Evolutionary conservation across 169 alveolate species (phyloP).

Genomic region (Eimeria nieschulzi): DNA sequence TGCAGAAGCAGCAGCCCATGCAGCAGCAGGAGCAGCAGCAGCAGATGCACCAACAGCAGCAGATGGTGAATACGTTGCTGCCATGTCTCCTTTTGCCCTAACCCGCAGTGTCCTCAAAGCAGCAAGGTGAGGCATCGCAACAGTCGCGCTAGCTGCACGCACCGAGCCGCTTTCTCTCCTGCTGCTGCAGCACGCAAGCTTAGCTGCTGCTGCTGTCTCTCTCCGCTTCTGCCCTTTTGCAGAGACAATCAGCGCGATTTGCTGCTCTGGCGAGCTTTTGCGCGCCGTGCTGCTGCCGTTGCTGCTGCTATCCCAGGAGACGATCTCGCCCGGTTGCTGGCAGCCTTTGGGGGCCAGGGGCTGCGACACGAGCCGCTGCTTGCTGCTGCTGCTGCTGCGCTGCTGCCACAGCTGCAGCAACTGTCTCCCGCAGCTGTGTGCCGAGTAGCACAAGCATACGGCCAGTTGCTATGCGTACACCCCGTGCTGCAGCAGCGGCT

Average conservation of each 20-base stretch:
- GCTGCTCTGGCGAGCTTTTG: conserved; percentile 1
- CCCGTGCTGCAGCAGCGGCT: conserved; percentile 29
- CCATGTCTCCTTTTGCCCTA: conserved; percentile 6
- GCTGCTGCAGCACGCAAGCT: not conserved
- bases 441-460: conserved; percentile 16
- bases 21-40: conserved; percentile 9
- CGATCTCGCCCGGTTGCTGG: not conserved
- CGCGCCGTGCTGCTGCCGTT: conserved; percentile 11
- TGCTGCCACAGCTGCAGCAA: conserved; percentile 21
- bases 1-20: not conserved
- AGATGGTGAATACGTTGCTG: not conserved
- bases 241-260: not conserved
- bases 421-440: conserved; percentile 20
- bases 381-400: conserved; percentile 14
- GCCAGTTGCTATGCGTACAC: conserved; percentile 27
- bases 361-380: conserved; percentile 4
- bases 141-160: not conserved
- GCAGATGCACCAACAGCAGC: conserved; percentile 1
- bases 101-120: conserved; percentile 4
- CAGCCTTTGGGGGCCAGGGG: conserved; percentile 8
- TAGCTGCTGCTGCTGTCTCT: not conserved
- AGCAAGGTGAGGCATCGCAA: not conserved
- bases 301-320: conserved; percentile 3
- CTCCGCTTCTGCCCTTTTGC: not conserved
- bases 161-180: not conserved